phyloP scores from a whole-genome alignment of 2,329 filamentous ascomycete genomes.

The Elsinoe batatas region DNA sequence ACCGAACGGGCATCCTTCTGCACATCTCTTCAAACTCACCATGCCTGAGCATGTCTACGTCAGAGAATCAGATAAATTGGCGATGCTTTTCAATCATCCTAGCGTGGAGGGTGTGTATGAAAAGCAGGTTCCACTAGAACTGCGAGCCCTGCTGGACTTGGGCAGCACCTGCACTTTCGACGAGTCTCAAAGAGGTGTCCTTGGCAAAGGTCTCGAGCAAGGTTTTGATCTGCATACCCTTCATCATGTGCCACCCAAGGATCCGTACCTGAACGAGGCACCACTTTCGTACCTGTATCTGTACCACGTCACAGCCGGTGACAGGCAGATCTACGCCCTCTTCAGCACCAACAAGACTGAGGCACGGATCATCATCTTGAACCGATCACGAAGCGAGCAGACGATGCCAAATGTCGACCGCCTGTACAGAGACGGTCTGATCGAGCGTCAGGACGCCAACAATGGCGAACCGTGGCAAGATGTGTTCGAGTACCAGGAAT shows the following conservation, averaged over 20 bases:
- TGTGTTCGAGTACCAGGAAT: conserved; percentile 78
- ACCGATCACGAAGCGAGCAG: conserved; percentile 68
- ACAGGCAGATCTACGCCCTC: conserved; percentile 84
- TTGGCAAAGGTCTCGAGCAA: conserved; percentile 84
- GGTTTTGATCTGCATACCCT: conserved; percentile 81
- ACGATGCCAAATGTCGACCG: conserved; percentile 84
- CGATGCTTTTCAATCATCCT: conserved; percentile 75
- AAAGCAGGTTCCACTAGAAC: conserved; percentile 76
- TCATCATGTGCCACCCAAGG: conserved; percentile 55
- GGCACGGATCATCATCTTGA: conserved; percentile 81
- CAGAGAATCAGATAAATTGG: conserved; percentile 71
- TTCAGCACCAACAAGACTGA: conserved; percentile 76
- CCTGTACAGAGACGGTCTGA: conserved; percentile 70
- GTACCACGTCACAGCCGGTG: conserved; percentile 83
- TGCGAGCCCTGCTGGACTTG: conserved; percentile 78
- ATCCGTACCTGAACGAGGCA: conserved; percentile 65
- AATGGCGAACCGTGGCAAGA: conserved; percentile 65
- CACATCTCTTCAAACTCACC: conserved; percentile 87
- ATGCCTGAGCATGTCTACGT: conserved; percentile 84
- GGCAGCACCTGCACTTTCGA: conserved; percentile 92
- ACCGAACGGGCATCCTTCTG: conserved; percentile 88
- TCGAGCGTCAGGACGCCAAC: conserved; percentile 54
- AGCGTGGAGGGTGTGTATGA: conserved; percentile 98
- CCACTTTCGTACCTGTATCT: conserved; percentile 78
- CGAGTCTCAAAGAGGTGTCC: conserved; percentile 75